phyloP scores from a whole-genome alignment of 805 yeast species.

The Saturnispora diversa region DNA sequence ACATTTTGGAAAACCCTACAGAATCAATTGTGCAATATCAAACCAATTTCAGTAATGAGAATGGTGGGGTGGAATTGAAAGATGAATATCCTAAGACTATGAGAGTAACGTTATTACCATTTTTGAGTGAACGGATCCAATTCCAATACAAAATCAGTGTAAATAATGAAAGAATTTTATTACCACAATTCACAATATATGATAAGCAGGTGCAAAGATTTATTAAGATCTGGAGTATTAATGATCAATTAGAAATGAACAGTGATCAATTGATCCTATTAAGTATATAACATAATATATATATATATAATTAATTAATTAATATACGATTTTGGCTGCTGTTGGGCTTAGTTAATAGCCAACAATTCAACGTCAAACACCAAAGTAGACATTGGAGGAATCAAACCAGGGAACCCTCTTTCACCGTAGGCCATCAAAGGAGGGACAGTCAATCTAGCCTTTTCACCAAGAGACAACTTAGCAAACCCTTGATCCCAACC shows the following conservation, averaged over 20 bases:
- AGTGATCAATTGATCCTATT: constrained; percentile 22
- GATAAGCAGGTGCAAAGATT: constrained; percentile 63
- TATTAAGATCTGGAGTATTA: constrained; percentile 43
- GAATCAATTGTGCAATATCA: constrained; percentile 55
- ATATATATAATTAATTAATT: not conserved
- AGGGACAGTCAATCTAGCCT: constrained; percentile 86
- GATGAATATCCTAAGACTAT: constrained; percentile 25
- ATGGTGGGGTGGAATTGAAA: constrained; percentile 20
- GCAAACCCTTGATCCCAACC: constrained; percentile 98
- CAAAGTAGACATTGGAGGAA: constrained; percentile 94
- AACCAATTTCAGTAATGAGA: constrained; percentile 20
- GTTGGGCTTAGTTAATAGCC: constrained; percentile 42
- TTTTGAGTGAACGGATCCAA: constrained; percentile 38
- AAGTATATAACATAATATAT: not conserved
- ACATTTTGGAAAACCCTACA: constrained; percentile 68
- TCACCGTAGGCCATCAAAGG: constrained; percentile 90
- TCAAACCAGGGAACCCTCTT: constrained; percentile 93
- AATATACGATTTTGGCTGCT: no score
- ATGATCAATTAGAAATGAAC: constrained; percentile 24
- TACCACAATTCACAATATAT: constrained; percentile 59
- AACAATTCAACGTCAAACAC: constrained; percentile 74
- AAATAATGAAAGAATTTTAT: constrained; percentile 19
- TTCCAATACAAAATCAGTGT: constrained; percentile 33
- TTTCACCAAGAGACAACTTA: constrained; percentile 84
- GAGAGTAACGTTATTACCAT: constrained; percentile 54